Evolutionary conservation across 768 basidiomycete genomes (phyloP), one percentile per base, ranked within the genome.

Genomic region (Terana coerulea): DNA sequence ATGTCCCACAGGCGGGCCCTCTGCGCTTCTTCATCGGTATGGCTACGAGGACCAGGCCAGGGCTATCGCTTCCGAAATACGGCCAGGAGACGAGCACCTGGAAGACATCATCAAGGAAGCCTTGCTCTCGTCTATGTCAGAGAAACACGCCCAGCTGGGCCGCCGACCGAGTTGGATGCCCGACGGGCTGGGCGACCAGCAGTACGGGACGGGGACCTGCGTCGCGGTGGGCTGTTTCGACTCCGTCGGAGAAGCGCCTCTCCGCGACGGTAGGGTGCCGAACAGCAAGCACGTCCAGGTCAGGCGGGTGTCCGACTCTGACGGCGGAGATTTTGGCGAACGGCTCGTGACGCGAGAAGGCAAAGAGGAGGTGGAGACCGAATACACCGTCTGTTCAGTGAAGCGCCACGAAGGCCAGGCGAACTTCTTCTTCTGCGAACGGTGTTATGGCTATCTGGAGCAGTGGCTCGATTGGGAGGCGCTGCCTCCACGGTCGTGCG

Each of bases 381-480:
- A 11, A 3, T 31, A 31, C 31, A 24, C 49, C 14, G 39, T 21
- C 25, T 41, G 49, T 24, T 41, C 39, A 10, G 31, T 37, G 15
- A 43, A 12, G 45, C 15, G 45, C 17, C 39, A 42, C 26, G 40
- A 31, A n/a, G 28, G 31, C 40, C 14, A 17, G 14, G 39, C 49
- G 35, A 51, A 51, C 30, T n/a, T 51, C 39, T 41, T 34, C 31
- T 15, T 51, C 17, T 43, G 41, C 41, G 39, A 51, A 33, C 49
- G 49, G 6, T 51, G 49, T 25, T 51, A 51, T 24, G 33, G 22
- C 12, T 51, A 42, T n/a, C 28, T 51, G 7, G 24, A 51, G 11
- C 21, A 29, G 11, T 50, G 48, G 48, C 24, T 50, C n/a, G 49
- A 51, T 12, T 17, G 37, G 40, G 19, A 30, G 14, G 15, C 29